Percentiles rank a stretch among this genome's conserved stretches.
phyloP scores from a whole-genome alignment of 2,329 filamentous ascomycete genomes.

The Pseudogymnoascus pannorum region DNA sequence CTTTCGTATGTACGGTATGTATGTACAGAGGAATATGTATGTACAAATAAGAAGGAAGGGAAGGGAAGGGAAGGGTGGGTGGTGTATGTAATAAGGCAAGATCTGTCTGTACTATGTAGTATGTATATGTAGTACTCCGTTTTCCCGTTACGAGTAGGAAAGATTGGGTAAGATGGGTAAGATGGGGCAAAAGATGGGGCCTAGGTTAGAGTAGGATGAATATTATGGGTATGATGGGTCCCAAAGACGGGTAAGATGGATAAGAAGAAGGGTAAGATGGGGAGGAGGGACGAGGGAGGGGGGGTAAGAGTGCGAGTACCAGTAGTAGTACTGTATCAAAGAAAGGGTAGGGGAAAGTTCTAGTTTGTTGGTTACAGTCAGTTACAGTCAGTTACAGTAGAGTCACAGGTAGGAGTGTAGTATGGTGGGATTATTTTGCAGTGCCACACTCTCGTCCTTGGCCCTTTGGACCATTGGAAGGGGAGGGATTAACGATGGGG shows the following conservation, averaged over 20 bases:
- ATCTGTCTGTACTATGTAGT: not conserved
- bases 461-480: not conserved
- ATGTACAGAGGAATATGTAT: too few species aligned
- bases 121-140: not conserved
- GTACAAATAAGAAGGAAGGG: not conserved
- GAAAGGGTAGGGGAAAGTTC: not conserved
- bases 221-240: too few species aligned
- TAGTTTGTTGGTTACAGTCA: not conserved
- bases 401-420: not conserved
- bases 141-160: not conserved
- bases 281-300: slow-evolving; percentile 40
- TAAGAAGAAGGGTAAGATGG: slow-evolving; percentile 56
- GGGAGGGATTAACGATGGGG: too few species aligned
- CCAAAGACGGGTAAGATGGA: slow-evolving; percentile 54
- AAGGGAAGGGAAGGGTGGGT: too few species aligned
- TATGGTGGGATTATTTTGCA: not conserved
- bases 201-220: too few species aligned
- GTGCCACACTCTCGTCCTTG: not conserved
- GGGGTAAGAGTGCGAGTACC: too few species aligned
- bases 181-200: too few species aligned
- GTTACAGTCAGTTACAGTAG: not conserved
- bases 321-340: too few species aligned
- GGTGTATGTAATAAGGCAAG: not conserved
- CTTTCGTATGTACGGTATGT: not conserved
- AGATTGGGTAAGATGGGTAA: not conserved